These are phyloP conservation scores for Sarcodon aspratus DNA, from an alignment of 768 basidiomycete genomes.

Conservation along the genomic window DNA sequence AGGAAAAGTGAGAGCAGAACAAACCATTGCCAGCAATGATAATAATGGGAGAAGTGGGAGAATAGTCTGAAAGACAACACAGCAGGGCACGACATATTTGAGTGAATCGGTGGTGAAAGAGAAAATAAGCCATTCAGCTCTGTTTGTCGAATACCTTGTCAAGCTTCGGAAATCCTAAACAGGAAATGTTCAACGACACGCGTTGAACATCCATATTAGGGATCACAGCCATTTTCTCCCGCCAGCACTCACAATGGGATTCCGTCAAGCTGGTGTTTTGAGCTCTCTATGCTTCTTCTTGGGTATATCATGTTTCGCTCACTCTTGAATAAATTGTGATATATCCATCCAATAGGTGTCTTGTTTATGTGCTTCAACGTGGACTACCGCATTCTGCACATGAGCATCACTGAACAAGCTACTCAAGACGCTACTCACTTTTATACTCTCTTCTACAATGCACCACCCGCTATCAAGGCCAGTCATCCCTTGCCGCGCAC, in stretches of 20 bases:
- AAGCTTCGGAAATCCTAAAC: background rate
- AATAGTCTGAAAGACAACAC: no score
- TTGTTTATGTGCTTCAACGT: conserved; percentile 79
- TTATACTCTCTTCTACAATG: conserved; percentile 87
- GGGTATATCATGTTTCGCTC: conserved; percentile 37
- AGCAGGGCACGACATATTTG: background rate
- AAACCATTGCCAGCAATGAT: background rate
- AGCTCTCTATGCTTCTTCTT: conserved; percentile 85
- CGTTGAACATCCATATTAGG: background rate
- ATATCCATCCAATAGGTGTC: conserved; percentile 37
- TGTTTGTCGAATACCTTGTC: background rate
- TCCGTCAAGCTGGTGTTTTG: conserved; percentile 81
- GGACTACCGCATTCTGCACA: conserved; percentile 79
- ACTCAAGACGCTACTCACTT: conserved; percentile 76
- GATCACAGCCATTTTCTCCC: conserved; percentile 1
- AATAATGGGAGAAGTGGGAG: background rate
- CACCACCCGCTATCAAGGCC: conserved; percentile 91
- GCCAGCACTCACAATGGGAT: conserved; percentile 49
- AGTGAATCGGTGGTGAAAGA: background rate
- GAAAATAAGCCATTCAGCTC: background rate
- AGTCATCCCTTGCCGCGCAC: conserved; percentile 8
- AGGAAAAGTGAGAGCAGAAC: background rate
- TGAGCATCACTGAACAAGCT: conserved; percentile 47
- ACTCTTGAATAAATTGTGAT: conserved; percentile 1
- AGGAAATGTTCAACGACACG: background rate